A percentile compares a stretch with the other conserved stretches of the same genome.
Conservation (phyloP, 2,329 filamentous ascomycete genomes). For the Aspergillus ibericus region DNA sequence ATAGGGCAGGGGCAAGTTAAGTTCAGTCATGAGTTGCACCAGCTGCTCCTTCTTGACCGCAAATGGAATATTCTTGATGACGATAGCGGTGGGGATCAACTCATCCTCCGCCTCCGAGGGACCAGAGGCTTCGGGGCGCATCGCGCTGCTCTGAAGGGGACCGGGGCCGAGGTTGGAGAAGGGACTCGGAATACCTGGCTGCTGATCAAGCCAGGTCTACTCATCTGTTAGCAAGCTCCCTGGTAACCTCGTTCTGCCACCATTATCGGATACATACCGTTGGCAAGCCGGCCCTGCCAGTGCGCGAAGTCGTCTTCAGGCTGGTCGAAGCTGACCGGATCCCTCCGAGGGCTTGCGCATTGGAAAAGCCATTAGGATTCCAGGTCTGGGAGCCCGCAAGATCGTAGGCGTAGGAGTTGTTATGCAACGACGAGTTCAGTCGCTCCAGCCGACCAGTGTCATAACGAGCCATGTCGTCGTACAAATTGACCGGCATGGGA, state of each 20-base stretch:
- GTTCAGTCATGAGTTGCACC: constrained; percentile 87
- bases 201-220: constrained; percentile 65
- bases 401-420: constrained; percentile 67
- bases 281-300: constrained; percentile 63
- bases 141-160: constrained; percentile 42
- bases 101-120: constrained; percentile 63
- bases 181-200: constrained; percentile 48
- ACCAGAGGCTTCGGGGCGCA: constrained; percentile 43
- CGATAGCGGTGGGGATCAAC: constrained; percentile 95
- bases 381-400: constrained; percentile 71
- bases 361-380: constrained; percentile 73
- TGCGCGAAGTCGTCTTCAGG: constrained; percentile 56
- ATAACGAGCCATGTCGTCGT: constrained; percentile 66
- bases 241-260: background rate
- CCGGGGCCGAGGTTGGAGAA: constrained; percentile 48
- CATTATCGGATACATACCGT: constrained; percentile 58
- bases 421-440: constrained; percentile 58
- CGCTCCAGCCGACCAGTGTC: constrained; percentile 58
- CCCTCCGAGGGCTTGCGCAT: constrained; percentile 63
- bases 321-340: constrained; percentile 58
- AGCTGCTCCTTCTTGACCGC: constrained; percentile 96
- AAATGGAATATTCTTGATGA: constrained; percentile 99
- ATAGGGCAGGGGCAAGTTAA: constrained; percentile 91
- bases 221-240: constrained; percentile 2
- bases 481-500: constrained; percentile 66